Conservation (phyloP, 169 alveolate species). For the Cryptosporidium canis region DNA sequence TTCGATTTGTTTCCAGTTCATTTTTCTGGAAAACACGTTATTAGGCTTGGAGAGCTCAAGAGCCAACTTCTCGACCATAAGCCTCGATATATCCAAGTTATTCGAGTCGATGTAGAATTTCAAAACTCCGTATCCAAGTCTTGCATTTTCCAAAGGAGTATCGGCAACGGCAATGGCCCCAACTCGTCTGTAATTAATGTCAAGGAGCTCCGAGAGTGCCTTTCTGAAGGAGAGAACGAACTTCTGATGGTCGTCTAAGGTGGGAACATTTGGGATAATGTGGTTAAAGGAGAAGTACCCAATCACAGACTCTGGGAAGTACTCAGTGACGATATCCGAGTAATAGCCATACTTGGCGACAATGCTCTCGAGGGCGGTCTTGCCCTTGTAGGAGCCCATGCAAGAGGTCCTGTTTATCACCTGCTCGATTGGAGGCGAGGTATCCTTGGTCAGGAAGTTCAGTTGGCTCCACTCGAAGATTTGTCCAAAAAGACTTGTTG, state of each 20-base stretch:
- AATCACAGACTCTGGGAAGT: slow-evolving; percentile 11
- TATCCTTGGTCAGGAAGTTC: slow-evolving; percentile 11
- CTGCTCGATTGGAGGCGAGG: slow-evolving; percentile 20
- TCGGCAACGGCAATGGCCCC: slow-evolving; percentile 71
- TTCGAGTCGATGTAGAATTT: slow-evolving; percentile 33
- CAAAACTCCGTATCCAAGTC: slow-evolving; percentile 41
- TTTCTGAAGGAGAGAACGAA: slow-evolving; percentile 29
- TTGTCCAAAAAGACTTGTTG: slow-evolving; percentile 42
- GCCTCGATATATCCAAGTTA: not conserved
- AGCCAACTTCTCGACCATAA: slow-evolving; percentile 1
- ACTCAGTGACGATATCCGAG: slow-evolving; percentile 24
- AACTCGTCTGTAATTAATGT: not conserved
- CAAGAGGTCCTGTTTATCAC: slow-evolving; percentile 25
- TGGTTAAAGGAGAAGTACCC: slow-evolving; percentile 58
- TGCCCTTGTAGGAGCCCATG: slow-evolving; percentile 2
- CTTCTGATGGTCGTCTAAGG: slow-evolving; percentile 26
- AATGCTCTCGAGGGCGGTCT: slow-evolving; percentile 3
- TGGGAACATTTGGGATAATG: slow-evolving; percentile 29
- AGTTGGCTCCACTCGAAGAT: slow-evolving; percentile 55
- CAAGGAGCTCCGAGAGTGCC: not conserved
- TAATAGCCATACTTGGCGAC: slow-evolving; percentile 26
- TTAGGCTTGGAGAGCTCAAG: not conserved
- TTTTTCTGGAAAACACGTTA: not conserved
- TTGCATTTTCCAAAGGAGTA: slow-evolving; percentile 36
- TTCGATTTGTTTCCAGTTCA: slow-evolving; percentile 63